Conservation (phyloP, 805 yeast genomes). For the Saturnispora galanensis region DNA sequence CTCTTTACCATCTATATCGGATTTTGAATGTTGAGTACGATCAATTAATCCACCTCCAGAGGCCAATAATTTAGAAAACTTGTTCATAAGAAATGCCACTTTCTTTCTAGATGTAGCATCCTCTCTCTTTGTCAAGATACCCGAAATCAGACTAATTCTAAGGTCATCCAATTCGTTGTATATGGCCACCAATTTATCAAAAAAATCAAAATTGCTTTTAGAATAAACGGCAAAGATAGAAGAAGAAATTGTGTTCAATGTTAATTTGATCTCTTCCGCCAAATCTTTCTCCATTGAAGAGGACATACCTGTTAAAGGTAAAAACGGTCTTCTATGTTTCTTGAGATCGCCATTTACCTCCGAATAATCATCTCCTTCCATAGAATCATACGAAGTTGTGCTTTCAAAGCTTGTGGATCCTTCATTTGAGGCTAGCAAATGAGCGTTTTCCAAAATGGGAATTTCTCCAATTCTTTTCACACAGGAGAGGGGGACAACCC, state of each 20-base stretch:
- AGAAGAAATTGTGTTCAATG: slow-evolving; percentile 46
- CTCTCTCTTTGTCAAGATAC: slow-evolving; percentile 48
- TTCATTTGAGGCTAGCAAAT: not conserved
- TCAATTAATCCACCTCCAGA: slow-evolving; percentile 30
- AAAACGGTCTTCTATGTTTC: slow-evolving; percentile 33
- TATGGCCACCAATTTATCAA: slow-evolving; percentile 42
- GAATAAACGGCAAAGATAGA: slow-evolving; percentile 65
- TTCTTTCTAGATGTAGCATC: slow-evolving; percentile 36
- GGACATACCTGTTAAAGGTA: slow-evolving; percentile 40
- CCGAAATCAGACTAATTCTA: slow-evolving; percentile 41
- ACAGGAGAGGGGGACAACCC: slow-evolving; percentile 51
- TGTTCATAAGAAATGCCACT: slow-evolving; percentile 43
- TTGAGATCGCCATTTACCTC: slow-evolving; percentile 1
- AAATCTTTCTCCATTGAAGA: slow-evolving; percentile 30
- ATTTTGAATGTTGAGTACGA: slow-evolving; percentile 19
- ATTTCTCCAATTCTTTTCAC: slow-evolving; percentile 36
- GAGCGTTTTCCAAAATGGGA: slow-evolving; percentile 7
- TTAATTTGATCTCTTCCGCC: slow-evolving; percentile 47
- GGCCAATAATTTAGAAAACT: slow-evolving; percentile 51
- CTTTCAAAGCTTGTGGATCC: slow-evolving; percentile 8
- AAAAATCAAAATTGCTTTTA: slow-evolving; percentile 56
- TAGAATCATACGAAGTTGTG: slow-evolving; percentile 9
- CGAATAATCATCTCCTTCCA: slow-evolving; percentile 10
- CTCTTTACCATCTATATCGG: slow-evolving; percentile 42
- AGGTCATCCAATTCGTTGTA: slow-evolving; percentile 51